Evolutionary conservation across 1,284 basidiomycete genomes (phyloP), one percentile per base, ranked within the genome.

Genomic region (Moniliella sp.): DNA sequence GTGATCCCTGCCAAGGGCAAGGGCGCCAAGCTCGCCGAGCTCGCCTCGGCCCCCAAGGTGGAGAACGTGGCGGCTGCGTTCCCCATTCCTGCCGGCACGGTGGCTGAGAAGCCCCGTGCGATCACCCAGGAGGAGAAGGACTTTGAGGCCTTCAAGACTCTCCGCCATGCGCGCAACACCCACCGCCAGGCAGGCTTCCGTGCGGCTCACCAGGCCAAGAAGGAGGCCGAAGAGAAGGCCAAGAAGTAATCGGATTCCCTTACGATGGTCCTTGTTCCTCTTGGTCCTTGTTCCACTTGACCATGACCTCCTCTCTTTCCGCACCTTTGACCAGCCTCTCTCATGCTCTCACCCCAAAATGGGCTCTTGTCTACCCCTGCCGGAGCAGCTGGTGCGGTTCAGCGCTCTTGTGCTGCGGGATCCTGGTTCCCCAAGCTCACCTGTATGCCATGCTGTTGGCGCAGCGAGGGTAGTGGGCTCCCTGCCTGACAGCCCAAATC

Each of bases 181-280:
- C 71, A 76, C 51, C 73, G 86, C 61, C 70, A 79, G 67, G 82
- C 78, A 50, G 88, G 88, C 65, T 69, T 68, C 50, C 78, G 83
- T 68, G 82, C 81, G 67, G 67, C 66, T 62, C 62, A 68, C 39
- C 61, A 51, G 39, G 44, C 43, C n/a, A n/a, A n/a, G n/a, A 81
- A 83, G 70, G 80, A 82, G 62, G 78, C 78, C 45, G n/a, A n/a
- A n/a, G n/a, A n/a, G n/a, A 73, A 71, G 62, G 81, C 83, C 71
- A 83, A 83, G 71, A 83, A 83, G 69, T 82, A 76, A 69, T 65
- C n/a, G n/a, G n/a, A n/a, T n/a, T n/a, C n/a, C n/a, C n/a, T n/a
- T n/a, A n/a, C n/a, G n/a, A n/a, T n/a, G n/a, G n/a, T n/a, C n/a
- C n/a, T n/a, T n/a, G n/a, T n/a, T n/a, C n/a, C n/a, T n/a, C n/a